Conservation (phyloP, 306 rosid species). For the Corylus heterophylla region DNA sequence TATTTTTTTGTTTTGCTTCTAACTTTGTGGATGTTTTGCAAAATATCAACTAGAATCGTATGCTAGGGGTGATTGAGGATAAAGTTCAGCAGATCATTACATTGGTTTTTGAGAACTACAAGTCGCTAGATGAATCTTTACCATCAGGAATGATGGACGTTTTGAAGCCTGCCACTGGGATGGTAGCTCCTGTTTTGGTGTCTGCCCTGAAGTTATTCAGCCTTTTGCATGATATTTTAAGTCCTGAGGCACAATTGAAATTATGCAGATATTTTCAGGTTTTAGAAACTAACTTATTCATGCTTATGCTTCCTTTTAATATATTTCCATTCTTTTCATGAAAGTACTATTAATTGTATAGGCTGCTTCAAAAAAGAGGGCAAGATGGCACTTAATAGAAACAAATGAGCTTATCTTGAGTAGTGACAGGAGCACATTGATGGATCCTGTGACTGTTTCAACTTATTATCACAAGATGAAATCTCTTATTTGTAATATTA, state of each 20-base stretch:
- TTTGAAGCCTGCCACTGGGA: conserved; percentile 21
- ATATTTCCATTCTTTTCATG: neutral
- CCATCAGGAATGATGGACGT: conserved; percentile 33
- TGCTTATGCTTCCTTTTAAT: neutral
- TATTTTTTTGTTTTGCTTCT: neutral
- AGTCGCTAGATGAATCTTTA: conserved; percentile 38
- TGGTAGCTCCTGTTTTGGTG: conserved; percentile 35
- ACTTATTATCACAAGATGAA: conserved; percentile 33
- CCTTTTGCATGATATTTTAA: conserved; percentile 36
- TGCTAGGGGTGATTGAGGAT: conserved; percentile 31
- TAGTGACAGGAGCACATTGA: conserved; percentile 9
- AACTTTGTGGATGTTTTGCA: neutral
- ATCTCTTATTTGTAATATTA: conserved; percentile 23
- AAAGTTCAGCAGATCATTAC: conserved; percentile 35
- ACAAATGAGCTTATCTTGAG: conserved; percentile 27
- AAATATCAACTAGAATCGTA: conserved; percentile 31
- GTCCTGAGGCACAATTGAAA: conserved; percentile 34
- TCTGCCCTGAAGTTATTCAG: conserved; percentile 36
- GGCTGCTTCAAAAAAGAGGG: conserved; percentile 39
- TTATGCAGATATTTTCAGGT: conserved; percentile 36
- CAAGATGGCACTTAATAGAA: conserved; percentile 29
- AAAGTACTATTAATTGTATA: conserved; percentile 12
- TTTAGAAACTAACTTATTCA: neutral
- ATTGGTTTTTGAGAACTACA: conserved; percentile 42
- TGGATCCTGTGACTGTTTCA: conserved; percentile 16